These are phyloP conservation scores for Vitis vinifera DNA, from an alignment of 164 flowering plant genomes.

Conservation along the genomic window ASM3070453v1 NC_081812.1:23278501-23279000, in stretches of 20 bases:
- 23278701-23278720: conserved; percentile 94
- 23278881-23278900: background rate
- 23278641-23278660: conserved; percentile 42
- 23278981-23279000: background rate
- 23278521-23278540: no score
- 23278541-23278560: no score
- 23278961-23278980: background rate
- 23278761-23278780: background rate
- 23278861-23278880: background rate
- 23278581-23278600: no score
- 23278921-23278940: background rate
- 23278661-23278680: conserved; percentile 71
- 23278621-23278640: no score
- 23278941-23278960: background rate
- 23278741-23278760: background rate
- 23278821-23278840: no score
- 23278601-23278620: no score
- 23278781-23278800: background rate
- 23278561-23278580: no score
- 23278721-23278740: conserved; percentile 42
- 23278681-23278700: conserved; percentile 73
- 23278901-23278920: background rate
- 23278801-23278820: background rate
- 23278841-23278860: no score
- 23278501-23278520: no score